Percentiles rank a stretch among this genome's conserved stretches.
These are phyloP conservation scores for Sphagnum magellanicum DNA, from an alignment of 228 moss, liverwort and hornwort genomes.

Conservation along the genomic window DNA sequence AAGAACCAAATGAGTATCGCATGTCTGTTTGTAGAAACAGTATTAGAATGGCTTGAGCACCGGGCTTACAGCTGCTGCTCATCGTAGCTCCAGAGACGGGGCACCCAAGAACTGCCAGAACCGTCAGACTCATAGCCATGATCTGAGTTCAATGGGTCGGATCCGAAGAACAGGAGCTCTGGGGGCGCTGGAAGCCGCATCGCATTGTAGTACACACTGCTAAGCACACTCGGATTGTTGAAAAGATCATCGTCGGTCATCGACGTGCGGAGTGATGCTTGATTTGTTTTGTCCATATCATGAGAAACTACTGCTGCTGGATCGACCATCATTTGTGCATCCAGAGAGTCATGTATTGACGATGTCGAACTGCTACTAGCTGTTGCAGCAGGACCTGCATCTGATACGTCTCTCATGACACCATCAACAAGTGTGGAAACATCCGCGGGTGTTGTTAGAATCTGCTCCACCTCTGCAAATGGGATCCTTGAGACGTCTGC, in stretches of 20 bases:
- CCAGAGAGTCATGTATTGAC: constrained; percentile 4
- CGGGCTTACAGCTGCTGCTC: too few relatives aligned
- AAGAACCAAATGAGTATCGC: too few relatives aligned
- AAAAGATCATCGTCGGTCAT: constrained; percentile 49
- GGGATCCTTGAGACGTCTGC: not conserved
- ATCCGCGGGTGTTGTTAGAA: not conserved
- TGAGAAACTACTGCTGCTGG: not conserved
- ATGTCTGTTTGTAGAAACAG: too few relatives aligned
- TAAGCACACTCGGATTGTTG: constrained; percentile 15
- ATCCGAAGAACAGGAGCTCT: constrained; percentile 2
- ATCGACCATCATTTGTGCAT: not conserved
- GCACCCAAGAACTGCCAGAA: constrained; percentile 49
- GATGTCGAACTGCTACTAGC: constrained; percentile 3
- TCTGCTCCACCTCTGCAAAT: constrained; percentile 8
- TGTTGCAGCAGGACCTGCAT: not conserved
- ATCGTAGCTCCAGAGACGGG: constrained; percentile 52
- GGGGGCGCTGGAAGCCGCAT: constrained; percentile 54
- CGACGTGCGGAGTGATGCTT: not conserved
- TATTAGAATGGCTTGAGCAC: too few relatives aligned
- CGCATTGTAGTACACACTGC: constrained; percentile 28
- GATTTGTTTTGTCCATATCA: too few relatives aligned
- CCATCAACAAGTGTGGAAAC: not conserved
- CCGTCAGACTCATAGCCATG: constrained; percentile 42
- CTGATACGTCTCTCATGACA: not conserved
- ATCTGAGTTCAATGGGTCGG: too few relatives aligned